Conservation (phyloP, 352 stramenopile species). For the Pythium plurisporium region DNA sequence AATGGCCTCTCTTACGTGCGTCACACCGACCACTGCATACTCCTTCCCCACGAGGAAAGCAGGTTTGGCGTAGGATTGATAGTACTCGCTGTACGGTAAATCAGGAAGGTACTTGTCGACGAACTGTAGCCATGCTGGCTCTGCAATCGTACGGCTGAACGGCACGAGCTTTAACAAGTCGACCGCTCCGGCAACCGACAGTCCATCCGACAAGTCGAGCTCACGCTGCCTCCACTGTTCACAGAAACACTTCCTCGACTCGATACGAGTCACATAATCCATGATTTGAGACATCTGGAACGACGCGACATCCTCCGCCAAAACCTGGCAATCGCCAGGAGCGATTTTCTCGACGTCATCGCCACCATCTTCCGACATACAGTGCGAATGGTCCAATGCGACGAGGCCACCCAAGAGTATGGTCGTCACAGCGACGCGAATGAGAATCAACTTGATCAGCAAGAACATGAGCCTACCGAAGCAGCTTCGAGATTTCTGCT, state of each 20-base stretch:
- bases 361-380: neutral
- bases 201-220: neutral
- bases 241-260: constrained; percentile 17
- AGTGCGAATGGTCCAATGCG: constrained; percentile 3
- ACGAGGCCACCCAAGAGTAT: constrained; percentile 13
- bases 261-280: constrained; percentile 9
- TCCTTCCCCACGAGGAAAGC: neutral
- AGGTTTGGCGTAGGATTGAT: constrained; percentile 8
- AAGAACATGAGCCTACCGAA: constrained; percentile 20
- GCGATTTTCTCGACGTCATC: too few relatives aligned
- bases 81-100: constrained; percentile 12
- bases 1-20: neutral
- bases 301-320: neutral
- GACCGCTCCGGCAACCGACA: neutral
- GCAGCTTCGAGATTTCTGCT: constrained; percentile 4
- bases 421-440: neutral
- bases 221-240: constrained; percentile 5
- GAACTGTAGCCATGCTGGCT: constrained; percentile 7
- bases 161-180: constrained; percentile 8
- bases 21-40: neutral
- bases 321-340: neutral
- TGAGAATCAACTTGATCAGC: constrained; percentile 14
- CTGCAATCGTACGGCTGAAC: constrained; percentile 13
- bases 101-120: constrained; percentile 10
- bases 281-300: constrained; percentile 2